Conservation (phyloP, 2,329 filamentous ascomycete genomes). For the Trichoderma cornu-damae region DNA sequence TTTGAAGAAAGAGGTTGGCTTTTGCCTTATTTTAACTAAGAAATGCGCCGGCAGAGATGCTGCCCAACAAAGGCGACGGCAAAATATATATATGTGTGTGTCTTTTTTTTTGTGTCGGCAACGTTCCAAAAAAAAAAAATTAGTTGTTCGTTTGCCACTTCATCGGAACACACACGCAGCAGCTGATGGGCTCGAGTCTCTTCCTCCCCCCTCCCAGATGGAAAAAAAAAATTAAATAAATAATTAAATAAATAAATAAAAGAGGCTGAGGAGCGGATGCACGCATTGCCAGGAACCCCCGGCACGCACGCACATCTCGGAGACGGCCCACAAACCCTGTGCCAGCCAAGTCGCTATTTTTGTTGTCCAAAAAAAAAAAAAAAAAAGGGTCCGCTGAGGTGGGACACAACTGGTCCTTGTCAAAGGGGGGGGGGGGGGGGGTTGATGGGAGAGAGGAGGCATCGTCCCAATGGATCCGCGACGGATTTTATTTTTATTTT, state of each 20-base stretch:
- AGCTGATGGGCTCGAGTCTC: slow-evolving; percentile 4
- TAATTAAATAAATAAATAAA: too few species aligned
- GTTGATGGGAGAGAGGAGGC: background rate
- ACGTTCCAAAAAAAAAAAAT: too few species aligned
- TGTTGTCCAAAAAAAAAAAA: too few species aligned
- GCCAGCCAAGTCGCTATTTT: slow-evolving; percentile 19
- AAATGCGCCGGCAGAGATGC: background rate
- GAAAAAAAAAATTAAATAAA: too few species aligned
- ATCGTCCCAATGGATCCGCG: background rate
- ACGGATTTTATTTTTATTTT: background rate
- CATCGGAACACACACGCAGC: slow-evolving; percentile 10
- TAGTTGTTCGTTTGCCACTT: slow-evolving; percentile 3
- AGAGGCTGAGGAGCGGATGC: too few species aligned
- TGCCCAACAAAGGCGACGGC: background rate
- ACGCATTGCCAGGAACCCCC: slow-evolving; percentile 15
- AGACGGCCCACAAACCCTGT: slow-evolving; percentile 4
- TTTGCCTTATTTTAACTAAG: too few species aligned
- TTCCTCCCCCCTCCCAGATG: too few species aligned
- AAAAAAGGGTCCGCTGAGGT: slow-evolving; percentile 15
- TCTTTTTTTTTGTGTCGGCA: too few species aligned
- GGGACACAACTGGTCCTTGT: slow-evolving; percentile 13
- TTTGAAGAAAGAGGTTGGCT: too few species aligned
- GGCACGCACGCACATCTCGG: slow-evolving; percentile 15
- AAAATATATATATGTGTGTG: too few species aligned
- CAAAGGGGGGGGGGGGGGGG: slow-evolving; percentile 12